Evolutionary conservation across 1,284 basidiomycete species (phyloP).

Genomic region (Cerrena zonata): DNA sequence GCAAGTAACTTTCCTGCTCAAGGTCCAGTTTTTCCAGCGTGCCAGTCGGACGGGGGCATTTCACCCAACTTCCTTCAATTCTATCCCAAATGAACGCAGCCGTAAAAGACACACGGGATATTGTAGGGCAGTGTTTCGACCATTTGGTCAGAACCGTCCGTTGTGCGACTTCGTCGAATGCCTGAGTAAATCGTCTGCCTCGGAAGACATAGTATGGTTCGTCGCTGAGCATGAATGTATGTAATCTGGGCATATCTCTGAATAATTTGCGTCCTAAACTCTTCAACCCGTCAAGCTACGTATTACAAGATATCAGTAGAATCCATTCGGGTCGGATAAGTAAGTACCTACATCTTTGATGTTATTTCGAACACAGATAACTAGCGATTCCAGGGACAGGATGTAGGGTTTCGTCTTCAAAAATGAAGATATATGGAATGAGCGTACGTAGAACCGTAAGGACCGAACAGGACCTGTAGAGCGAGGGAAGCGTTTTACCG

Average conservation of each 20-base stretch:
- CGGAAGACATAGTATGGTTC: background rate
- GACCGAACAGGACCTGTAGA: background rate
- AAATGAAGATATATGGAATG: background rate
- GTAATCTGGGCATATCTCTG: background rate
- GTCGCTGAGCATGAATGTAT: background rate
- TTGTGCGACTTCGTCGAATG: background rate
- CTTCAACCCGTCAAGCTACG: background rate
- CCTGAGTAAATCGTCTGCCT: background rate
- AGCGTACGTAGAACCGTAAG: background rate
- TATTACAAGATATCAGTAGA: background rate
- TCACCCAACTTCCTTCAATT: background rate
- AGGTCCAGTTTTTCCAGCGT: background rate
- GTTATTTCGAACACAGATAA: background rate
- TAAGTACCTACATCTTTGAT: slow-evolving; percentile 1
- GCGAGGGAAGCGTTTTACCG: background rate
- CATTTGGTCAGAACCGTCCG: background rate
- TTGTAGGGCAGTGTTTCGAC: background rate
- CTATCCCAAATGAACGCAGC: background rate
- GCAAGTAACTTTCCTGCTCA: too few relatives aligned
- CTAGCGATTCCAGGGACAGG: background rate
- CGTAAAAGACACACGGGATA: background rate
- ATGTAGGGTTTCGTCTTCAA: background rate
- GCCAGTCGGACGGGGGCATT: background rate
- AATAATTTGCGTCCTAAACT: background rate
- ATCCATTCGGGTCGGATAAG: too few relatives aligned